Conservation (phyloP, 495 filamentous ascomycete species). For the Chaetomium cochliodes region DNA sequence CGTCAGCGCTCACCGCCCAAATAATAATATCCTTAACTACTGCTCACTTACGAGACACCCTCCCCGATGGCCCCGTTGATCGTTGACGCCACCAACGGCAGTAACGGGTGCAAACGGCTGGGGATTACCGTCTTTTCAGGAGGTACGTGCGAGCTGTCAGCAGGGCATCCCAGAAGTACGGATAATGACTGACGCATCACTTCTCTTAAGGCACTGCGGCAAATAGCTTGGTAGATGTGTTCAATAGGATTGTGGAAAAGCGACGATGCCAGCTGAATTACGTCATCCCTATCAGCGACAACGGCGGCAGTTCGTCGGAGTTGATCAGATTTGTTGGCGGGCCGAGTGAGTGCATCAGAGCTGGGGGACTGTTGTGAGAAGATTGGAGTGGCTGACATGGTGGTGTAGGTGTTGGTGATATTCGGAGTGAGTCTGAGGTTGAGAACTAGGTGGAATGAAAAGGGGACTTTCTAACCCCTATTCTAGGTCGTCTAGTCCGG, state of each 20-base stretch:
- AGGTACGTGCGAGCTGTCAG: slow-evolving; percentile 23
- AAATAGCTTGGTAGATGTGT: slow-evolving; percentile 91
- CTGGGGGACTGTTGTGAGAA: background rate
- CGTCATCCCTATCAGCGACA: slow-evolving; percentile 92
- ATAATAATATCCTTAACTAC: background rate
- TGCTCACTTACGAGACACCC: background rate
- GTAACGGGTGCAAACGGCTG: slow-evolving; percentile 18
- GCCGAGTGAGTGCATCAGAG: slow-evolving; percentile 48
- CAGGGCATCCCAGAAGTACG: too few species aligned
- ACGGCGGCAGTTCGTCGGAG: slow-evolving; percentile 89
- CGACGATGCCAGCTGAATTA: slow-evolving; percentile 71
- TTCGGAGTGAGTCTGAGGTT: slow-evolving; percentile 66
- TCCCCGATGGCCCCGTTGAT: background rate
- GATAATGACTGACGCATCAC: background rate
- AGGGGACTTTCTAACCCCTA: slow-evolving; percentile 51
- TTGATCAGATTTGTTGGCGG: slow-evolving; percentile 90
- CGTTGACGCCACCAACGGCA: slow-evolving; percentile 2
- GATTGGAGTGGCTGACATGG: background rate
- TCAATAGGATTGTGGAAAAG: slow-evolving; percentile 68
- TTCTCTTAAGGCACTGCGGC: slow-evolving; percentile 69
- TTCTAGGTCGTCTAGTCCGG: slow-evolving; percentile 67
- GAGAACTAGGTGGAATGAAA: background rate
- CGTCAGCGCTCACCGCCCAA: background rate
- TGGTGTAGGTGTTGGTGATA: slow-evolving; percentile 73
- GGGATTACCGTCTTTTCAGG: slow-evolving; percentile 37